Conservation (phyloP, 371 early-diverging fungal species). For the Sporodiniella umbellata region DNA sequence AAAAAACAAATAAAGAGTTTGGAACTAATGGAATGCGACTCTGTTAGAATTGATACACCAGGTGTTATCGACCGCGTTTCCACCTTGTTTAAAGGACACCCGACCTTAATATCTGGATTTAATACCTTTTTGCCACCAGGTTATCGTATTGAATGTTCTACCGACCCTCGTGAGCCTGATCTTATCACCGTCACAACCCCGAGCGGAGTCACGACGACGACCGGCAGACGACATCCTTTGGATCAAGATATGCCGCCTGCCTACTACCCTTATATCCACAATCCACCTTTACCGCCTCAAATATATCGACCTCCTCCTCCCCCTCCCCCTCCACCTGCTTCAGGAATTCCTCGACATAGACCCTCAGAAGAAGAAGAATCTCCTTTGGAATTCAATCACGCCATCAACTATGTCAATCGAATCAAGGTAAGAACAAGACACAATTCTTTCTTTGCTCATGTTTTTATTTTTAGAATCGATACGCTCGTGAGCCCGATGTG, state of each 20-base stretch:
- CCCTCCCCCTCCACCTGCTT: not conserved
- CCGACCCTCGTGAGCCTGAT: slow-evolving; percentile 70
- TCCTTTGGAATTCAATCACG: slow-evolving; percentile 94
- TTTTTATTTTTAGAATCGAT: slow-evolving; percentile 62
- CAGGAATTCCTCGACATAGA: not conserved
- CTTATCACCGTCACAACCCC: slow-evolving; percentile 88
- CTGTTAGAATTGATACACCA: slow-evolving; percentile 88
- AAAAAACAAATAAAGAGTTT: not conserved
- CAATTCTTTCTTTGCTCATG: not conserved
- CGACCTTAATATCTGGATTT: slow-evolving; percentile 94
- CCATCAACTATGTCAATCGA: slow-evolving; percentile 97
- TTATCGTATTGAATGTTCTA: slow-evolving; percentile 87
- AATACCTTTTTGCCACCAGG: slow-evolving; percentile 99
- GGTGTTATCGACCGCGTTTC: slow-evolving; percentile 98
- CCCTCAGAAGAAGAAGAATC: slow-evolving; percentile 8
- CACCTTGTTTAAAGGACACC: slow-evolving; percentile 91
- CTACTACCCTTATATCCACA: not conserved
- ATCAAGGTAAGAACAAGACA: slow-evolving; percentile 59
- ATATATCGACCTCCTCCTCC: not conserved
- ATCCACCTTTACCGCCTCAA: not conserved
- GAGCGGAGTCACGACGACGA: slow-evolving; percentile 39
- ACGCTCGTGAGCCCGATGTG: slow-evolving; percentile 81
- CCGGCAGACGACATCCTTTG: slow-evolving; percentile 3
- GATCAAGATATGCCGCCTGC: not conserved
- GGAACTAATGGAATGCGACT: not conserved